Conservation (phyloP, 106 monocot genomes). For the Allium fistulosum region DNA sequence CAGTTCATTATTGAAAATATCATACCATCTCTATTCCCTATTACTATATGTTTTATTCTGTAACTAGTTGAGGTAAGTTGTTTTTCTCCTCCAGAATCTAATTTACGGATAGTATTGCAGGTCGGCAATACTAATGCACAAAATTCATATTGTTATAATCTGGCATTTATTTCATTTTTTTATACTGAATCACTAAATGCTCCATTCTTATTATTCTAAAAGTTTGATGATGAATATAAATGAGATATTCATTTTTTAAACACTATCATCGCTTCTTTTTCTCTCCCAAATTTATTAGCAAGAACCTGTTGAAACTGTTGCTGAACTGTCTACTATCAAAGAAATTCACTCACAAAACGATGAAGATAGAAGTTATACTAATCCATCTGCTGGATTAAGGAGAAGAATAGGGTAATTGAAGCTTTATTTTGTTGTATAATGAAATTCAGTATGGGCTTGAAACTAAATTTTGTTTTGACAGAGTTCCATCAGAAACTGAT, state of each 20-base stretch:
- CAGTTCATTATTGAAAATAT: no score
- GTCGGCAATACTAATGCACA: no score
- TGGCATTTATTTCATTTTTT: no score
- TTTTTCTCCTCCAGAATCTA: no score
- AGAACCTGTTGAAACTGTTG: slow-evolving; percentile 29
- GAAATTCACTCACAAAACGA: slow-evolving; percentile 33
- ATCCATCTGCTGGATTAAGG: slow-evolving; percentile 30
- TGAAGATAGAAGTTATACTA: slow-evolving; percentile 5
- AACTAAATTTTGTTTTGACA: slow-evolving; percentile 7
- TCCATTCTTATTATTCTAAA: not conserved
- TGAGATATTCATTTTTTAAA: not conserved
- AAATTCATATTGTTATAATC: no score
- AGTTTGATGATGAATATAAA: not conserved
- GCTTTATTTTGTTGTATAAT: not conserved
- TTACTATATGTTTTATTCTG: no score
- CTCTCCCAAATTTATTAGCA: slow-evolving; percentile 11
- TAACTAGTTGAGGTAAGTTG: no score
- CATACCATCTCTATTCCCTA: no score
- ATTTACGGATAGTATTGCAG: no score
- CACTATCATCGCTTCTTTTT: not conserved
- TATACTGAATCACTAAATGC: not conserved
- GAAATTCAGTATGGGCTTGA: not conserved
- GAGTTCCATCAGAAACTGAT: slow-evolving; percentile 30
- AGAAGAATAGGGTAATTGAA: slow-evolving; percentile 40
- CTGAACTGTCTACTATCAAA: slow-evolving; percentile 10